Evolutionary conservation across 2,329 filamentous ascomycete species (phyloP).

Genomic region (Alternaria gansuensis): DNA sequence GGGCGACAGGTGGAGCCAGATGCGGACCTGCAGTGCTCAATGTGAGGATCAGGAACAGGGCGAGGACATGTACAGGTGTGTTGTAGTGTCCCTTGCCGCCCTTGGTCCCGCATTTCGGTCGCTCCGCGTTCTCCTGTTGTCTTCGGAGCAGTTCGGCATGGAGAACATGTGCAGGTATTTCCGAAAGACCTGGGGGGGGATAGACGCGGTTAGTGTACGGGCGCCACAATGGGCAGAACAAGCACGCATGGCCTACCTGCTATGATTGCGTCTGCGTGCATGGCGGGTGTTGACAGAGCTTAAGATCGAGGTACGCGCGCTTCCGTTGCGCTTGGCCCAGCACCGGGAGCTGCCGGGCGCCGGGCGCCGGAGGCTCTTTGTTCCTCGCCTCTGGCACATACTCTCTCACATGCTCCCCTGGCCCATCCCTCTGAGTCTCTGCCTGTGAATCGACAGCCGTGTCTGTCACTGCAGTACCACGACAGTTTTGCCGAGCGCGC

Average conservation of each 20-base stretch:
- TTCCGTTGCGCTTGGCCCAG: slow-evolving; percentile 20
- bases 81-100: slow-evolving; percentile 61
- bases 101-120: slow-evolving; percentile 64
- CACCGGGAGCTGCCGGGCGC: slow-evolving; percentile 21
- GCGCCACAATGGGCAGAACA: slow-evolving; percentile 2
- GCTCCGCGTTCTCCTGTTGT: slow-evolving; percentile 53
- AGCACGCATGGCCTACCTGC: slow-evolving; percentile 32
- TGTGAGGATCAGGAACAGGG: slow-evolving; percentile 65
- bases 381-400: slow-evolving; percentile 25
- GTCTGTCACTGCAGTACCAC: too few species aligned
- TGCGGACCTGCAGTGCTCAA: slow-evolving; percentile 62
- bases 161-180: slow-evolving; percentile 57
- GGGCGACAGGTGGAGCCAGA: background rate
- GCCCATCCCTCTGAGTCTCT: background rate
- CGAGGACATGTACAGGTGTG: slow-evolving; percentile 64
- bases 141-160: slow-evolving; percentile 61
- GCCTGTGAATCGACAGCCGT: too few species aligned
- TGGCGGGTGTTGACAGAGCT: slow-evolving; percentile 27
- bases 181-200: slow-evolving; percentile 35
- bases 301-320: slow-evolving; percentile 15
- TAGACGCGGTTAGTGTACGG: slow-evolving; percentile 26
- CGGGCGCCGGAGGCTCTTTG: slow-evolving; percentile 32
- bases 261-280: slow-evolving; percentile 27
- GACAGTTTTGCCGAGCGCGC: slow-evolving; percentile 11
- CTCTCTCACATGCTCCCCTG: background rate